Evolutionary conservation across 352 stramenopile species (phyloP), one percentile per base, ranked within the genome.

Genomic region (Pilasporangium apinafurcum): DNA sequence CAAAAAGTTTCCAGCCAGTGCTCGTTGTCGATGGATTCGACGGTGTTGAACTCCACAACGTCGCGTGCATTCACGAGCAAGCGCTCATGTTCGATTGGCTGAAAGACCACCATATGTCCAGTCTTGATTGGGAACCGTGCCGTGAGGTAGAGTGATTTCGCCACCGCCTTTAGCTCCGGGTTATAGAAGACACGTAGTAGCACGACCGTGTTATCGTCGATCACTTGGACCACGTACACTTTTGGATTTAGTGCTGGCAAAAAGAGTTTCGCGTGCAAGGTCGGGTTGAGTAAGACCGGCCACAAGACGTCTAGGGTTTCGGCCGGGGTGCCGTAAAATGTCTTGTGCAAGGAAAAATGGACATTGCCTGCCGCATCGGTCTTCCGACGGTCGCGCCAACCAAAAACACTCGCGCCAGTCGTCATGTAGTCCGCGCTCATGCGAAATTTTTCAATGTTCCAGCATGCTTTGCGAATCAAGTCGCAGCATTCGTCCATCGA

Each of bases 151-250:
- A 86, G 59, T 6, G 68, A 74, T 44, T 76, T 70, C 33, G 61
- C 69, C 3, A 58, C 28, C 2, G 29, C 35, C n/a, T 35, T 56
- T 8, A 48, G 51, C 17, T 49, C 39, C 0, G 57, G 30, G 22
- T 38, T 62, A 10, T 44, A 58, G 29, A 86, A 77, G 24, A 71
- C 52, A 31, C 70, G 67, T 43, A 73, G 70, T 40, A 65, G 64
- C 35, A 84, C 55, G 14, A 86, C 55, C 41, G 77, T 86, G 48
- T 81, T 57, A 8, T 78, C 70, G 53, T 86, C 68, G 1, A 86
- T 57, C 27, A 64, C 43, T 47, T 84, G 68, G 17, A 68, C 25
- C 16, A 48, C 37, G 42, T 77, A 67, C 32, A 75, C 49, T 3
- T 44, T 61, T 14, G 81, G 35, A 22, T 59, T 51, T 40, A 83